Conservation (phyloP, 805 yeast genomes). For the Cyberlindnera petersonii region DNA sequence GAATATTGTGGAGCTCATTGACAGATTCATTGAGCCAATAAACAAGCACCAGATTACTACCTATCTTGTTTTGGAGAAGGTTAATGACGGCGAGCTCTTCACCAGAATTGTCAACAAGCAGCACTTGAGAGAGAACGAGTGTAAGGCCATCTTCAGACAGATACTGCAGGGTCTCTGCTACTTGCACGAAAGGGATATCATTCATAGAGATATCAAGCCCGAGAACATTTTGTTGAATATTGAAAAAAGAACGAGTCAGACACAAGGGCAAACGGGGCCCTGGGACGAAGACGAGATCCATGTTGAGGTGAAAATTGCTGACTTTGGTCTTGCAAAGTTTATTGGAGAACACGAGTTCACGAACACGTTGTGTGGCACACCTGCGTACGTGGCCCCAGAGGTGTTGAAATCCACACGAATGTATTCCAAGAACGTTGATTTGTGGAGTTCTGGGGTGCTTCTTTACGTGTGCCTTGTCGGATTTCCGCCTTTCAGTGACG, state of each 20-base stretch:
- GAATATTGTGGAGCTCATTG: conserved; percentile 63
- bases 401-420: conserved; percentile 48
- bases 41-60: conserved; percentile 40
- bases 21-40: conserved; percentile 53
- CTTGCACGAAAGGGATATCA: conserved; percentile 65
- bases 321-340: conserved; percentile 64
- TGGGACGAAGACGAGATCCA: conserved; percentile 53
- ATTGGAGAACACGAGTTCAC: conserved; percentile 73
- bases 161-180: conserved; percentile 60
- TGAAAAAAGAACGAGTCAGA: conserved; percentile 35
- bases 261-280: conserved; percentile 33
- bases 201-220: conserved; percentile 77
- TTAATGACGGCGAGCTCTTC: conserved; percentile 72
- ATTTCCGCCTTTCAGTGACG: conserved; percentile 83
- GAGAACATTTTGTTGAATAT: conserved; percentile 61
- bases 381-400: conserved; percentile 86
- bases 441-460: conserved; percentile 81
- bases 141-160: conserved; percentile 60
- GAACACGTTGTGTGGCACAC: conserved; percentile 79
- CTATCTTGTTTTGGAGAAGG: conserved; percentile 66
- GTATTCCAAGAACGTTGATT: conserved; percentile 69
- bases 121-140: conserved; percentile 56
- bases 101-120: conserved; percentile 67
- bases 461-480: conserved; percentile 78
- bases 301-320: conserved; percentile 72